phyloP scores from a whole-genome alignment of 495 filamentous ascomycete genomes.

The Astrocystis sublimbata region DNA sequence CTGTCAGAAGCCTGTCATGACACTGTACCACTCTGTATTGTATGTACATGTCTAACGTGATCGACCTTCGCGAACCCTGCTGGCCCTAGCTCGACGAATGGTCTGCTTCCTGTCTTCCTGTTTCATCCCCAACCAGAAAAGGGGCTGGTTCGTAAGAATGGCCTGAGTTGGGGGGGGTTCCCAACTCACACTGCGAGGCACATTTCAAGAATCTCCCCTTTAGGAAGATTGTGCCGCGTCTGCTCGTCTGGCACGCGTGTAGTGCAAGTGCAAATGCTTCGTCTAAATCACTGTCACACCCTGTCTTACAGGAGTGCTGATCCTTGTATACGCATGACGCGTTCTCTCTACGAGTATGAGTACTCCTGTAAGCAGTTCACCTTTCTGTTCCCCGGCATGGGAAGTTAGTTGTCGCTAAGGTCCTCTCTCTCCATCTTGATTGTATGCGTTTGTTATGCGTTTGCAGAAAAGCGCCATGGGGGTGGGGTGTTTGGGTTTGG shows the following conservation, averaged over 20 bases:
- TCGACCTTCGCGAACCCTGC: neutral
- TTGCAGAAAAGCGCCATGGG: too few species aligned
- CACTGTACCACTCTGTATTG: neutral
- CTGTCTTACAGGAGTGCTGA: neutral
- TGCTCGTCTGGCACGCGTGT: neutral
- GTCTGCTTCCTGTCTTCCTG: slow-evolving; percentile 1
- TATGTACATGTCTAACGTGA: neutral
- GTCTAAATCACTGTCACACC: neutral
- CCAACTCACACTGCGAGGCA: too few species aligned
- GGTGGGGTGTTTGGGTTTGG: too few species aligned
- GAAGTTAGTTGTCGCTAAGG: too few species aligned
- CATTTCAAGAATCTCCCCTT: too few species aligned
- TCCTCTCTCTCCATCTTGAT: too few species aligned
- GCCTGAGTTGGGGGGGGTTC: too few species aligned
- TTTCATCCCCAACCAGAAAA: slow-evolving; percentile 4
- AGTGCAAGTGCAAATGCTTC: slow-evolving; percentile 4
- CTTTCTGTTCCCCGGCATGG: too few species aligned
- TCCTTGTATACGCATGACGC: slow-evolving; percentile 2
- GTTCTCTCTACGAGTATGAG: slow-evolving; percentile 12
- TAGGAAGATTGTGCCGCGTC: too few species aligned
- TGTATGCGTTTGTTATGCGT: too few species aligned
- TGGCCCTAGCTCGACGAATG: neutral
- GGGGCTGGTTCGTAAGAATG: neutral
- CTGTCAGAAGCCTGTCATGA: too few species aligned
- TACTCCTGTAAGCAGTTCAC: too few species aligned